Base-by-base conservation (phyloP, 495 filamentous ascomycete species). In the Sphaerosporella brunnea region DNA sequence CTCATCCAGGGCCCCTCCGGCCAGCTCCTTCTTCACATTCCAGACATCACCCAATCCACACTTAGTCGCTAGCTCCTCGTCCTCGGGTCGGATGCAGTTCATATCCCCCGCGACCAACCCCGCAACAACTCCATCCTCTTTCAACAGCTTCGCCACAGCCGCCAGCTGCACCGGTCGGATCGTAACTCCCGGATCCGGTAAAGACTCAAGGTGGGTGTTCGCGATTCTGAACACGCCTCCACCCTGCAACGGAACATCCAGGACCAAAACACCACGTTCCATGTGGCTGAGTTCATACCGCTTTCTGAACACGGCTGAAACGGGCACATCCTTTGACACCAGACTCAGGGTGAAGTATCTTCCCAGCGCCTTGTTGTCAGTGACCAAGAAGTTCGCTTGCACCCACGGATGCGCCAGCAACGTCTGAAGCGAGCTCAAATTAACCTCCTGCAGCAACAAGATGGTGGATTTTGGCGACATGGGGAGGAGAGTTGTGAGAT, bases 21-120 rank as follows among this genome's bases (percentile, higher is more conserved):
- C n/a, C 20, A 11, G 19, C 18, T 13, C 39, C 11, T 45, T 25
- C 23, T 43, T 1, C 10, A 23, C 26, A 15, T 53, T 36, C 7
- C 25, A 51, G 21, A 36, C 42, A 24, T 53, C 51, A 10, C 39
- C 3, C 3, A 53, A 36, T 36, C 45, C 42, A 9, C 16, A 36
- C 2, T 2, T 41, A 2, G 2, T 20, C 23, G 51, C 35, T 2
- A 51, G 41, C 8, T 21, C 28, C 23, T 51, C 48, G n/a, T 53
- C 49, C 18, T 15, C 21, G 4, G 3, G 48, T 13, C 28, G 32
- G 24, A 53, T 45, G 19, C 40, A 32, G 16, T 53, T 51, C 48
- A 53, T 47, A n/a, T 51, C 51, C 15, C 48, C 51, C 13, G 37
- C 48, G 32, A 53, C 52, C 15, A 54, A 11, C 23, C 49, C 52